Conservation (phyloP, 805 yeast genomes). For the Scheffersomyces stipitis region DNA sequence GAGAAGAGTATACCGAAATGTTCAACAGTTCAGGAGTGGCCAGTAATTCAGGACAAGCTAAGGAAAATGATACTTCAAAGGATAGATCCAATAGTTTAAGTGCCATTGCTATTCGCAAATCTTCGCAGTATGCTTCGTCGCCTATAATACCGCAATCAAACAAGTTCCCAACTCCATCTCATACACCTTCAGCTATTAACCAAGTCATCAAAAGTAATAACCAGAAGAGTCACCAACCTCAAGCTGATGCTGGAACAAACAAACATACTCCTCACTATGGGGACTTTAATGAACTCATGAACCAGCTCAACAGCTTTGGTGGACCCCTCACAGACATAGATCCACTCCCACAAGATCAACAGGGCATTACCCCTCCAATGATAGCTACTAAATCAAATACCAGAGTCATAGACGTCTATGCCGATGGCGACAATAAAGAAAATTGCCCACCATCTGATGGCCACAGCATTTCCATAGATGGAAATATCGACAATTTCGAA, state of each 20-base stretch:
- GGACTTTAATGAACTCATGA: slow-evolving; percentile 42
- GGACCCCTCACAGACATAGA: slow-evolving; percentile 50
- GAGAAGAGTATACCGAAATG: slow-evolving; percentile 19
- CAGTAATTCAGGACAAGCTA: slow-evolving; percentile 10
- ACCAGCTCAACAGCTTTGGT: slow-evolving; percentile 38
- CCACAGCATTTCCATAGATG: neutral
- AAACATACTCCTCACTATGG: slow-evolving; percentile 26
- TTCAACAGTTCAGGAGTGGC: slow-evolving; percentile 6
- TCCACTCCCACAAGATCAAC: slow-evolving; percentile 37
- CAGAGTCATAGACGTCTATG: slow-evolving; percentile 52
- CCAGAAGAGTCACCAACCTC: neutral
- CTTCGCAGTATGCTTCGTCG: slow-evolving; percentile 25
- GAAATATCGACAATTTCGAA: slow-evolving; percentile 19
- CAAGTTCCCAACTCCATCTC: slow-evolving; percentile 40
- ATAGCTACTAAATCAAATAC: slow-evolving; percentile 58
- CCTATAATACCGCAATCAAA: slow-evolving; percentile 21
- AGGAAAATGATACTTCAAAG: slow-evolving; percentile 5
- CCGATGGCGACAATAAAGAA: slow-evolving; percentile 30
- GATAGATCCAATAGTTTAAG: slow-evolving; percentile 11
- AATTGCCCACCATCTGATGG: slow-evolving; percentile 20
- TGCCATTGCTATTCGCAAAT: slow-evolving; percentile 14
- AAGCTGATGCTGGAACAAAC: neutral
- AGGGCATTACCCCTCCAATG: slow-evolving; percentile 45
- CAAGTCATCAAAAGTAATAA: slow-evolving; percentile 32
- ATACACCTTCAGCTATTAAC: slow-evolving; percentile 38